These are phyloP conservation scores for Komagataella pseudopastoris DNA, from an alignment of 805 yeast species.

Conservation along the genomic window DNA sequence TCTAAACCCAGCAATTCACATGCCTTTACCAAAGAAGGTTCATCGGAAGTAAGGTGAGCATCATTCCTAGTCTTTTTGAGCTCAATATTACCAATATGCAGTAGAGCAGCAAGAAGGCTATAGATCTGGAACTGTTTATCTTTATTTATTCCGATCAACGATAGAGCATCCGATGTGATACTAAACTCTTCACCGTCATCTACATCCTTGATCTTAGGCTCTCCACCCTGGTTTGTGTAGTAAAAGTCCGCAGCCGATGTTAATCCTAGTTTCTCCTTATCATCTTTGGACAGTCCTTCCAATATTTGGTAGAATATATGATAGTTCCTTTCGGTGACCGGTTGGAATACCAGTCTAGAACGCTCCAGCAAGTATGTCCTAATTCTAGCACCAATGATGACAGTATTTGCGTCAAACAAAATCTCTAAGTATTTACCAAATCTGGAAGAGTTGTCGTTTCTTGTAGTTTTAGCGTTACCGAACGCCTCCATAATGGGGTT, in stretches of 20 bases:
- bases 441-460: slow-evolving; percentile 95
- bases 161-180: slow-evolving; percentile 64
- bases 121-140: slow-evolving; percentile 56
- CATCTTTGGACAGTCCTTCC: slow-evolving; percentile 50
- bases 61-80: slow-evolving; percentile 75
- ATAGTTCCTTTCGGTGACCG: slow-evolving; percentile 80
- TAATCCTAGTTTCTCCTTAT: slow-evolving; percentile 46
- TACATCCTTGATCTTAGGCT: slow-evolving; percentile 53
- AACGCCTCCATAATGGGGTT: slow-evolving; percentile 97
- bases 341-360: slow-evolving; percentile 90
- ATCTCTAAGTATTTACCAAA: slow-evolving; percentile 95
- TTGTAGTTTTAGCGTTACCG: slow-evolving; percentile 95
- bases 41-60: slow-evolving; percentile 73
- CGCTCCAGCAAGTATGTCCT: slow-evolving; percentile 89
- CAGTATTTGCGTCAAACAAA: slow-evolving; percentile 57
- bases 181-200: slow-evolving; percentile 73
- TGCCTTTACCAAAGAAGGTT: slow-evolving; percentile 71
- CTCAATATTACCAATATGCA: slow-evolving; percentile 88
- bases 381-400: slow-evolving; percentile 88
- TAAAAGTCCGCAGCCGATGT: slow-evolving; percentile 53
- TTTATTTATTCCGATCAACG: slow-evolving; percentile 59
- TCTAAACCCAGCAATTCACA: slow-evolving; percentile 78
- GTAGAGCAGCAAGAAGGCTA: slow-evolving; percentile 70
- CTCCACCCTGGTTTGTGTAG: slow-evolving; percentile 85
- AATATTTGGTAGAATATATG: slow-evolving; percentile 88